Evolutionary conservation across 352 stramenopile genomes (phyloP), one percentile per base, ranked within the genome.

Genomic region (Pythium chondricola): DNA sequence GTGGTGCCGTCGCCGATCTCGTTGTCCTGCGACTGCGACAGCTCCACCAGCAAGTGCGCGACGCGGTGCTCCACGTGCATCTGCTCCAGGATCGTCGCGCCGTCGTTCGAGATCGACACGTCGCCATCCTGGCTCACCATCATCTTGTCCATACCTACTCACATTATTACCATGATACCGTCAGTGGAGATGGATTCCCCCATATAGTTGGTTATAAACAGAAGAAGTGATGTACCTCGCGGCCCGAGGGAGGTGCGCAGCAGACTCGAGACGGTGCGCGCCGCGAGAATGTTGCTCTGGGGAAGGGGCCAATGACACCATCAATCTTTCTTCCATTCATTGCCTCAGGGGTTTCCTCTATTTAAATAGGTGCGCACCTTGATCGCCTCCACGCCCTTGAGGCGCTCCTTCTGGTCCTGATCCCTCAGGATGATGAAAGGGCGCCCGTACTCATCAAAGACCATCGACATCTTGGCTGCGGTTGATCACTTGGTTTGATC

Each of bases 1-100:
- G 97, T 99, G n/a, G 97, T 99, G 39, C 97, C 97, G 65, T 99
- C 97, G 30, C 97, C 97, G 61, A 99, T 99, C 83, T 99, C 97
- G 54, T 99, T 95, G 77, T 99, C 97, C 79, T 99, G 97, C 29
- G 93, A 99, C 64, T 97, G 84, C 27, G 89, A 97, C 16, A 99
- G 78, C 79, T 99, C 97, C 38, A 99, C 97, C 45, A 99, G 86
- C 59, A 99, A 69, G 60, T 98, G 94, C 16, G 96, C 97, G 24
- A 99, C 96, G 53, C 96, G 91, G 74, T 99, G 96, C 71, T 99
- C 88, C 20, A 99, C 96, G 39, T 99, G 85, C 96, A 99, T 99
- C 67, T 98, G 95, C 58, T 98, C 82, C 42, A 99, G 80, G 67
- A 99, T 99, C 30, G 97, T 99, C 32, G 97, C 97, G 43, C 97